phyloP scores from a whole-genome alignment of 2,329 filamentous ascomycete genomes.

The Aschersonia sp. region DNA sequence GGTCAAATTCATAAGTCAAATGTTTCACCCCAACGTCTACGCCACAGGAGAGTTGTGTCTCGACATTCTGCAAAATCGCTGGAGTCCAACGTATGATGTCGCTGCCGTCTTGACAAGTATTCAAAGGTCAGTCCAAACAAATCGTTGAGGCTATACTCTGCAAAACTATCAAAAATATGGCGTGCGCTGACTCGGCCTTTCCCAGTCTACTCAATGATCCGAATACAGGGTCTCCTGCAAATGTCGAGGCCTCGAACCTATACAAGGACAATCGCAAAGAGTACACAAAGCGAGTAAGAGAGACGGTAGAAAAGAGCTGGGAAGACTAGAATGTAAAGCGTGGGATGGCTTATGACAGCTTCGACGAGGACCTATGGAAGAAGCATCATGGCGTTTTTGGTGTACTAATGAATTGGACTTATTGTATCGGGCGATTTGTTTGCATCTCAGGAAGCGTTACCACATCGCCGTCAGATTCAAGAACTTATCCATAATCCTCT shows the following conservation, averaged over 20 bases:
- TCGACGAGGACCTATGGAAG: too few relatives aligned
- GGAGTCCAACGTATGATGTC: slow-evolving; percentile 98
- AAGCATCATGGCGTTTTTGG: too few relatives aligned
- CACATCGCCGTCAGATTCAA: too few relatives aligned
- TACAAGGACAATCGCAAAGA: slow-evolving; percentile 98
- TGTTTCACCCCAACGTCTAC: slow-evolving; percentile 99
- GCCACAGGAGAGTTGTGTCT: slow-evolving; percentile 91
- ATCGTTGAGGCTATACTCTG: not conserved
- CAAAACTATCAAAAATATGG: not conserved
- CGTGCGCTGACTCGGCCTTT: slow-evolving; percentile 11
- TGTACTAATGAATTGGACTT: too few relatives aligned
- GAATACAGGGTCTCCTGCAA: slow-evolving; percentile 95
- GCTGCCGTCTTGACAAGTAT: slow-evolving; percentile 95
- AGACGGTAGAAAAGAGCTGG: slow-evolving; percentile 99
- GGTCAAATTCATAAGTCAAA: slow-evolving; percentile 96
- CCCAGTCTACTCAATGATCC: slow-evolving; percentile 85
- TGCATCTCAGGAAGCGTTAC: too few relatives aligned
- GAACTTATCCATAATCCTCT: too few relatives aligned
- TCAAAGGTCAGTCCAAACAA: slow-evolving; percentile 52
- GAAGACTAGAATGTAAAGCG: slow-evolving; percentile 47
- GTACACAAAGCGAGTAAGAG: slow-evolving; percentile 86
- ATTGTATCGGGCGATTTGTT: too few relatives aligned
- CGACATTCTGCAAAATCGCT: slow-evolving; percentile 93
- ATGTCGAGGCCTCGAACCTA: slow-evolving; percentile 93
- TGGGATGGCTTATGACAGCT: too few relatives aligned